Conservation (phyloP, 805 yeast species). For the Nakazawaea anatomiae region DNA sequence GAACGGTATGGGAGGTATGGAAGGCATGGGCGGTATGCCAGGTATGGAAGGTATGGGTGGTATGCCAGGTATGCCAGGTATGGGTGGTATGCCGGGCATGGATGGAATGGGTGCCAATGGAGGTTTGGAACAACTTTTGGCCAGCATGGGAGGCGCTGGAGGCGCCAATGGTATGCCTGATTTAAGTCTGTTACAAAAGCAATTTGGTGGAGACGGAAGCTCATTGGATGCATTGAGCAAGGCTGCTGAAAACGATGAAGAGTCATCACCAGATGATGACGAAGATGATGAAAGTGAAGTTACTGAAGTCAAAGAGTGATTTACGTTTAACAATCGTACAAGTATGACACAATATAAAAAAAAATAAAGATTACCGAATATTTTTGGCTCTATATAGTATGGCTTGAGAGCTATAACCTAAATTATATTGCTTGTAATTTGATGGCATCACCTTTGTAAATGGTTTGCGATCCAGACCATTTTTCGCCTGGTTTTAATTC, state of each 20-base stretch:
- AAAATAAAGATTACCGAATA: too few relatives aligned
- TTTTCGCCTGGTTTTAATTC: conserved; percentile 60
- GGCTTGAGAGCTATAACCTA: too few relatives aligned
- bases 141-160: conserved; percentile 27
- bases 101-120: conserved; percentile 21
- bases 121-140: conserved; percentile 19
- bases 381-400: too few relatives aligned
- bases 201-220: not conserved
- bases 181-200: conserved; percentile 2
- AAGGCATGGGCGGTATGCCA: conserved; percentile 27
- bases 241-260: conserved; percentile 14
- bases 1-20: conserved; percentile 22
- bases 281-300: conserved; percentile 13
- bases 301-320: conserved; percentile 28
- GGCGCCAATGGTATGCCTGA: conserved; percentile 16
- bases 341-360: too few relatives aligned
- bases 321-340: not conserved
- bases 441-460: conserved; percentile 54
- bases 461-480: conserved; percentile 69
- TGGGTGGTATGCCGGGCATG: conserved; percentile 24
- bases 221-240: not conserved
- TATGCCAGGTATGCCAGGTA: conserved; percentile 24
- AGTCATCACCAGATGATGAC: conserved; percentile 16
- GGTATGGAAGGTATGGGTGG: conserved; percentile 29
- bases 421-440: conserved; percentile 47